A percentile compares a stretch with the other conserved stretches of the same genome.
Conservation (phyloP, 345 rosid genomes). For the Turritis glabra region DNA sequence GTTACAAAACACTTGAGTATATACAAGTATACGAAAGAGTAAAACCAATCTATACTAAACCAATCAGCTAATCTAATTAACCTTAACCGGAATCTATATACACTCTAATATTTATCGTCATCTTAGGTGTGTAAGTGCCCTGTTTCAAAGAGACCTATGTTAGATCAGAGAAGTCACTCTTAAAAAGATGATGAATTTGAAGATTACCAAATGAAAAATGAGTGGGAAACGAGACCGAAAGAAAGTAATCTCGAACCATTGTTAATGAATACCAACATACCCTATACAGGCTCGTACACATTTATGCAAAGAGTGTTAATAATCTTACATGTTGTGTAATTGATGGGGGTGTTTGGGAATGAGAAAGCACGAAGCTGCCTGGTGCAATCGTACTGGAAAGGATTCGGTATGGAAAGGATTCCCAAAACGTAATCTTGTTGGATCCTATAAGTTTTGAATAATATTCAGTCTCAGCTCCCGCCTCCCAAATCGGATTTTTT, state of each 20-base stretch:
- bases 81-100: too few species aligned
- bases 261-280: neutral
- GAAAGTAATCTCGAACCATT: neutral
- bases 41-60: too few species aligned
- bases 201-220: neutral
- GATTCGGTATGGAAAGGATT: slow-evolving; percentile 54
- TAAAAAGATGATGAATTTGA: neutral
- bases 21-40: too few species aligned
- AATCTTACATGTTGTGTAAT: slow-evolving; percentile 58
- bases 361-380: neutral
- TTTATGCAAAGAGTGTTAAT: neutral
- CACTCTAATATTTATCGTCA: too few species aligned
- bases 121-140: slow-evolving; percentile 46
- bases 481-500: too few species aligned
- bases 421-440: slow-evolving; percentile 20
- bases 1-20: too few species aligned
- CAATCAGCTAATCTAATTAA: too few species aligned
- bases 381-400: neutral
- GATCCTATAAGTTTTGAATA: too few species aligned
- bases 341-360: slow-evolving; percentile 48
- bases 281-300: neutral
- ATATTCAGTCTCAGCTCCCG: too few species aligned
- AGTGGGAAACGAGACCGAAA: neutral
- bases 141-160: slow-evolving; percentile 28
- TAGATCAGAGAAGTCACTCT: neutral